Conservation (phyloP, 2,329 filamentous ascomycete species). For the Ophiocordyceps camponoti-floridani region DNA sequence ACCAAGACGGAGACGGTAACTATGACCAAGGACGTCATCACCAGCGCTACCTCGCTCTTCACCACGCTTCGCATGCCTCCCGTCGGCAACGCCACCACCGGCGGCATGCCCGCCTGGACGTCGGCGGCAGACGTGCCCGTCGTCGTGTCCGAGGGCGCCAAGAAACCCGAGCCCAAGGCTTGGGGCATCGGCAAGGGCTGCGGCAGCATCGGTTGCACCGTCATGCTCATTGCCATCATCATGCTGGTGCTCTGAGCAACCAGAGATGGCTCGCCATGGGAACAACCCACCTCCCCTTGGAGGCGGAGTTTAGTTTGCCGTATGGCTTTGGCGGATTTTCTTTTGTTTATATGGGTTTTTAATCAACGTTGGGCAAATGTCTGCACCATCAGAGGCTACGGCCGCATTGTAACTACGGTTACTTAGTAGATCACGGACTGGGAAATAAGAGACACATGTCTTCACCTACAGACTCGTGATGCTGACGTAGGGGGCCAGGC, state of each 20-base stretch:
- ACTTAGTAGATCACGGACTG: not conserved
- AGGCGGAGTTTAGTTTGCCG: not conserved
- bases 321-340: not conserved
- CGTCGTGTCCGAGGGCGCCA: constrained; percentile 14
- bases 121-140: constrained; percentile 8
- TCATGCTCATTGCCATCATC: constrained; percentile 17
- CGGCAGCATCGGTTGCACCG: constrained; percentile 14
- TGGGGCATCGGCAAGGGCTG: constrained; percentile 12
- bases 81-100: constrained; percentile 12
- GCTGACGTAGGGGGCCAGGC: not conserved
- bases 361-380: not conserved
- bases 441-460: not conserved
- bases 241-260: constrained; percentile 14
- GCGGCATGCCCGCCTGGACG: constrained; percentile 9
- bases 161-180: constrained; percentile 13
- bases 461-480: not conserved
- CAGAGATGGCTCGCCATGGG: not conserved
- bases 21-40: constrained; percentile 12
- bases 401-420: not conserved
- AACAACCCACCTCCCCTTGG: not conserved
- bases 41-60: constrained; percentile 11
- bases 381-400: not conserved
- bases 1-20: constrained; percentile 12
- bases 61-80: constrained; percentile 12
- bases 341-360: not conserved